phyloP scores from a whole-genome alignment of 495 filamentous ascomycete species.

The Clavariopsis aquatica region DNA sequence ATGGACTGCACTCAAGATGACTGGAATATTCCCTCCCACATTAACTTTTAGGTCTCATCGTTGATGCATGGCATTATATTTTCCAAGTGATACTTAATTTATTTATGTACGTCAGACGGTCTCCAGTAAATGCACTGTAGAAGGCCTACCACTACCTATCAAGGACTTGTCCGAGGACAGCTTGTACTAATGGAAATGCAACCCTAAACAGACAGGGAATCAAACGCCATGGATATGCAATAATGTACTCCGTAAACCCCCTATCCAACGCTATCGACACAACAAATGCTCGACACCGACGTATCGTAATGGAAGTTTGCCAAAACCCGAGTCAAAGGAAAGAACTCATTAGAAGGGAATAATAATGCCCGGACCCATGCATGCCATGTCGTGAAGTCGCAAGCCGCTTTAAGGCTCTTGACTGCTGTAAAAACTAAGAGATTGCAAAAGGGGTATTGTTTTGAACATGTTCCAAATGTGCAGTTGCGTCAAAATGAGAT shows the following conservation, averaged over 20 bases:
- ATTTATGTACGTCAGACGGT: not conserved
- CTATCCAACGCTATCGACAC: not conserved
- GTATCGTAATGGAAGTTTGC: not conserved
- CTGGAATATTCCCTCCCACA: not conserved
- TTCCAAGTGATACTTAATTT: not conserved
- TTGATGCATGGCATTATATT: not conserved
- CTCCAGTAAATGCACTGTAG: not conserved
- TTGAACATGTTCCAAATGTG: constrained; percentile 15
- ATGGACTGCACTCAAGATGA: too few relatives aligned
- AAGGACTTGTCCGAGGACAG: constrained; percentile 6
- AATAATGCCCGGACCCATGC: not conserved
- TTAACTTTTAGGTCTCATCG: not conserved
- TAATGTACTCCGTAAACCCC: constrained; percentile 2
- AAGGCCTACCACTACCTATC: not conserved
- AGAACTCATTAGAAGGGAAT: not conserved
- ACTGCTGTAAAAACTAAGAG: constrained; percentile 9
- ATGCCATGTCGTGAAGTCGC: not conserved
- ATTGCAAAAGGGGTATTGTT: constrained; percentile 17
- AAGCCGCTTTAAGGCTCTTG: not conserved
- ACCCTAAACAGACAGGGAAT: constrained; percentile 6
- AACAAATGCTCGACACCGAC: constrained; percentile 8
- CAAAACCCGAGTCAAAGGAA: not conserved
- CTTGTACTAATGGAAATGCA: constrained; percentile 8
- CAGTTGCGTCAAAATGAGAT: constrained; percentile 6
- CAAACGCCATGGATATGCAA: constrained; percentile 30